Conservation (phyloP, 805 yeast species). For the Metschnikowia lochheadii region DNA sequence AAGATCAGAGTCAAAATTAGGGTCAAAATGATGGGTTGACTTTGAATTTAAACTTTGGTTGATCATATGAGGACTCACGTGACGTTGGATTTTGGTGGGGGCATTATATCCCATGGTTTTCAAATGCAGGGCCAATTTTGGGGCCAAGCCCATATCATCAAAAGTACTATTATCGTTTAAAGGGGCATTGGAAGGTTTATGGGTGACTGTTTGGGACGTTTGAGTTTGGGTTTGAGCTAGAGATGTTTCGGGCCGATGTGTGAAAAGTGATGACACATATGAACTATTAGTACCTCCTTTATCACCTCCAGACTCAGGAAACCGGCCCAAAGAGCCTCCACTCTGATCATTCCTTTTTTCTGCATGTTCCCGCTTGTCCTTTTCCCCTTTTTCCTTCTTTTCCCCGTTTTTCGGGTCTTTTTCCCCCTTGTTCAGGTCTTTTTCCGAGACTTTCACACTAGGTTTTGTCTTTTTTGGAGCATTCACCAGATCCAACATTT, state of each 20-base stretch:
- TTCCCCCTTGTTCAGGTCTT: too few relatives aligned
- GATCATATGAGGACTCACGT: conserved; percentile 61
- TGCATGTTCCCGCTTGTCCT: too few relatives aligned
- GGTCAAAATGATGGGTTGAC: too few relatives aligned
- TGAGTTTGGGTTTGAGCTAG: conserved; percentile 46
- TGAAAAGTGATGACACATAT: conserved; percentile 80
- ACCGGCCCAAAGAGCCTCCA: background rate
- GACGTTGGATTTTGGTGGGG: conserved; percentile 86
- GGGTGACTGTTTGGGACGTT: conserved; percentile 32
- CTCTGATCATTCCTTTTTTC: too few relatives aligned
- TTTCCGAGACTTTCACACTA: background rate
- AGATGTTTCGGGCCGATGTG: conserved; percentile 38
- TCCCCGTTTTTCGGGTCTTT: background rate
- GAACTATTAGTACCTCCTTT: conserved; percentile 39
- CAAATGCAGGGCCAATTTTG: conserved; percentile 50
- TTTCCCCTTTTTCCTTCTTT: background rate
- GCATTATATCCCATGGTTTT: conserved; percentile 50
- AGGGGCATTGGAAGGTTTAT: conserved; percentile 82
- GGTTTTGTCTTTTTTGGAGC: background rate
- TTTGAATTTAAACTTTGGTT: too few relatives aligned
- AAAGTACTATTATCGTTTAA: conserved; percentile 65
- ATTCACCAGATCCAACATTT: conserved; percentile 1
- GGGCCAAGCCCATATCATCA: conserved; percentile 64
- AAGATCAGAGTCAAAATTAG: conserved; percentile 19
- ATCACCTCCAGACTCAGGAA: background rate